These are phyloP conservation scores for Sugiyamaella americana DNA, from an alignment of 805 yeast genomes.

Conservation along the genomic window DNA sequence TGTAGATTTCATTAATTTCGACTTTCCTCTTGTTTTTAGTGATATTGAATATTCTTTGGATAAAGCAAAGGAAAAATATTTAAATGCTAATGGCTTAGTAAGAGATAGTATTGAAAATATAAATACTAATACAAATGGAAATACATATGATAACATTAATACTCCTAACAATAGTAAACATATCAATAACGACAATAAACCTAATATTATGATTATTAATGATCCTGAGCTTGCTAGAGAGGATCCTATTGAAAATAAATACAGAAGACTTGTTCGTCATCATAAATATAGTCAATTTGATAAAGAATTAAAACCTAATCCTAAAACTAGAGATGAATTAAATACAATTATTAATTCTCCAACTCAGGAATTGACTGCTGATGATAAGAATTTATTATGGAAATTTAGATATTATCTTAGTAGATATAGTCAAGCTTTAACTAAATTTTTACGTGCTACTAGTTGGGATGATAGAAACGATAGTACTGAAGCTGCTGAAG, in stretches of 20 bases:
- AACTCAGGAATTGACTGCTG: conserved; percentile 70
- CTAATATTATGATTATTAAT: conserved; percentile 36
- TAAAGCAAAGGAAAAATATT: conserved; percentile 22
- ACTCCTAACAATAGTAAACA: background rate
- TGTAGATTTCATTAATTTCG: conserved; percentile 60
- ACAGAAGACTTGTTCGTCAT: conserved; percentile 75
- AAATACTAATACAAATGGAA: background rate
- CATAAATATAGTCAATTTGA: conserved; percentile 74
- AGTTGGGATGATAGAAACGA: conserved; percentile 79
- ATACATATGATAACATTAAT: background rate
- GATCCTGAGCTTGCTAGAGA: conserved; percentile 64
- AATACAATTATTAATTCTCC: conserved; percentile 68
- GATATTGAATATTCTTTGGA: conserved; percentile 43
- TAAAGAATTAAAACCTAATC: conserved; percentile 81
- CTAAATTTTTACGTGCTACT: conserved; percentile 80
- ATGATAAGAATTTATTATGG: conserved; percentile 86
- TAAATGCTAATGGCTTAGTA: conserved; percentile 8
- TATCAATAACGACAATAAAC: background rate
- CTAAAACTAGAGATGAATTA: conserved; percentile 70
- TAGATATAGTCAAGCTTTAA: conserved; percentile 59
- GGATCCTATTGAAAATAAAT: conserved; percentile 86
- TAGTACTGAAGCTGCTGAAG: conserved; percentile 71
- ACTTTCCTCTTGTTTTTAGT: conserved; percentile 63
- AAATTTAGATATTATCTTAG: conserved; percentile 77
- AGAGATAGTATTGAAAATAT: background rate